These are phyloP conservation scores for Carnegiea gigantea DNA, from an alignment of 179 eudicot species.

Conservation along the genomic window DNA sequence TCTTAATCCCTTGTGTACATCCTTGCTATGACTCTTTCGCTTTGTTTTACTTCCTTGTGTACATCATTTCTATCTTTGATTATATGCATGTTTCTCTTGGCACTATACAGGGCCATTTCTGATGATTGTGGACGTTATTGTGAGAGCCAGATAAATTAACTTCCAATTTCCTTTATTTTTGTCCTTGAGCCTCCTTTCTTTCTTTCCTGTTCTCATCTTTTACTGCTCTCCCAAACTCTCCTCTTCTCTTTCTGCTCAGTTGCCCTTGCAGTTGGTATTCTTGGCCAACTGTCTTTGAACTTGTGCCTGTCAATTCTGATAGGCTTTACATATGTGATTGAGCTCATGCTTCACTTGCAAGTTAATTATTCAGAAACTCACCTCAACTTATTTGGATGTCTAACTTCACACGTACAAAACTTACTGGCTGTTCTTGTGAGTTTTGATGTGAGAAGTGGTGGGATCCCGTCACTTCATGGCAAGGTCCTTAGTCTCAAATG, in stretches of 20 bases:
- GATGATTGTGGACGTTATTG: neutral
- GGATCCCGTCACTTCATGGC: neutral
- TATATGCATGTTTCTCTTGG: neutral
- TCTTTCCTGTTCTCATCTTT: neutral
- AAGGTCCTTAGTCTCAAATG: neutral
- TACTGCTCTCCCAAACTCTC: too few relatives aligned
- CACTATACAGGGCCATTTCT: neutral
- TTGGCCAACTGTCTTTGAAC: neutral
- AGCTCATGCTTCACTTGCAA: neutral
- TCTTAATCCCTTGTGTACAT: neutral
- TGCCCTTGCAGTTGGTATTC: neutral
- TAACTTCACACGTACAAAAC: neutral
- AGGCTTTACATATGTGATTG: neutral
- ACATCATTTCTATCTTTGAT: neutral
- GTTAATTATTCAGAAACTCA: neutral
- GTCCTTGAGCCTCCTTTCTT: neutral
- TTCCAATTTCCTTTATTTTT: neutral
- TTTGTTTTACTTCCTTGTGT: neutral
- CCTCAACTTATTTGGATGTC: neutral
- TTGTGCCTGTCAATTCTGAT: neutral
- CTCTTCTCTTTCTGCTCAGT: neutral
- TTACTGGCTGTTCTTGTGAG: neutral
- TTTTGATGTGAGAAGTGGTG: neutral
- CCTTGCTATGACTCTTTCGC: neutral
- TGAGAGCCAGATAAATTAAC: neutral